A percentile compares a stretch with the other conserved stretches of the same genome.
phyloP scores from a whole-genome alignment of 1,284 basidiomycete species.

The Sporisorium graminicola region DNA sequence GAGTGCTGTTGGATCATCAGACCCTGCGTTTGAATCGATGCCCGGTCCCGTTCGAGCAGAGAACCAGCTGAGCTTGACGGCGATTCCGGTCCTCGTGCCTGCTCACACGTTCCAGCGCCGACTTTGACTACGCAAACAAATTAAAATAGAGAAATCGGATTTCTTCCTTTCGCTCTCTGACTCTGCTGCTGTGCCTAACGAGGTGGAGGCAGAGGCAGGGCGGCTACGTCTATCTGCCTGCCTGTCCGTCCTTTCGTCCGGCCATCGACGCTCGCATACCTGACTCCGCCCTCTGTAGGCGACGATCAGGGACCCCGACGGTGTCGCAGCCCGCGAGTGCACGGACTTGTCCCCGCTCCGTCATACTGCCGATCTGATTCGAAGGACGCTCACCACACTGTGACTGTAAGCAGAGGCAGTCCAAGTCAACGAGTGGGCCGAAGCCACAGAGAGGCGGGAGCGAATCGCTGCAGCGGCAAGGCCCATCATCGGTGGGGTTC shows the following conservation, averaged over 20 bases:
- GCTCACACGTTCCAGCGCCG: conserved; percentile 3
- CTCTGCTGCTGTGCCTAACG: conserved; percentile 10
- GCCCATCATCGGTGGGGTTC: background rate
- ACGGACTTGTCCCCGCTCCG: conserved; percentile 16
- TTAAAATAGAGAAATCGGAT: background rate
- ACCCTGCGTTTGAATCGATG: conserved; percentile 1
- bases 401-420: background rate
- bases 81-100: conserved; percentile 2
- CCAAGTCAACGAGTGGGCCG: background rate
- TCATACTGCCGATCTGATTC: background rate
- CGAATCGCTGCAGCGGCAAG: background rate
- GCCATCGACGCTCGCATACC: conserved; percentile 27
- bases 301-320: conserved; percentile 42
- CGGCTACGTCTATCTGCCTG: conserved; percentile 3
- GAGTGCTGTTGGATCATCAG: conserved; percentile 1
- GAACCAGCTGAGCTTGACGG: conserved; percentile 3
- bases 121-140: background rate
- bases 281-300: conserved; percentile 16
- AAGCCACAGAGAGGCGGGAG: background rate
- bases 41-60: background rate
- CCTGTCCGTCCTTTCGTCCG: background rate
- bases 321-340: background rate
- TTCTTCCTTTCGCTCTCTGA: background rate
- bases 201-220: conserved; percentile 22
- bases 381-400: background rate